Evolutionary conservation across 139 green algal genomes (phyloP).

Genomic region (Coccomyxa sp.): DNA sequence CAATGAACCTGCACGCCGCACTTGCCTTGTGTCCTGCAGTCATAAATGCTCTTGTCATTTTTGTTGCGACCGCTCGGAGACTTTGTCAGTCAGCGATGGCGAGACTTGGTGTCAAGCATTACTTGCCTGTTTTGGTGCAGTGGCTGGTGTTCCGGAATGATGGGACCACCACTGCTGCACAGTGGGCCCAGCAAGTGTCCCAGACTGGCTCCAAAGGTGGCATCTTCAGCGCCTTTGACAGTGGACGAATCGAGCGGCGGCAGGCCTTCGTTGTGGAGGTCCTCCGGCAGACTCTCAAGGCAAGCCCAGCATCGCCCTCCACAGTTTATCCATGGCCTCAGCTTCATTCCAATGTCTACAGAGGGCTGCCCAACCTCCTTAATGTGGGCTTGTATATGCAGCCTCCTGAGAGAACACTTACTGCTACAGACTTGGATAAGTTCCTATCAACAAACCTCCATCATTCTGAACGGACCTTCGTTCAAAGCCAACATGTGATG

Average conservation of each 20-base stretch:
- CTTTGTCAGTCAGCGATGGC: not conserved
- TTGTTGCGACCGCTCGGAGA: not conserved
- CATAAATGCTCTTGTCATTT: not conserved
- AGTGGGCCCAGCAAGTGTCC: slow-evolving; percentile 12
- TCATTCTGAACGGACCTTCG: too few species aligned
- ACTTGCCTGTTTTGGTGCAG: slow-evolving; percentile 6
- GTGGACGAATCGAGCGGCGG: slow-evolving; percentile 8
- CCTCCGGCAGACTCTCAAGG: slow-evolving; percentile 18
- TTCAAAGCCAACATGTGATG: too few species aligned
- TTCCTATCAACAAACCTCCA: too few species aligned
- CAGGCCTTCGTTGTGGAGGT: slow-evolving; percentile 24
- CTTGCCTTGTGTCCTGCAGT: not conserved
- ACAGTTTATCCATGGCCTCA: too few species aligned
- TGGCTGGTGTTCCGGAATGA: slow-evolving; percentile 42
- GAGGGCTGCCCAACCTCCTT: too few species aligned
- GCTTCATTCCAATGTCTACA: too few species aligned
- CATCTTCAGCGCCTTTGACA: not conserved
- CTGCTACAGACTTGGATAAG: too few species aligned
- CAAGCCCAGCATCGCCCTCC: not conserved
- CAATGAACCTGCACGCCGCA: not conserved
- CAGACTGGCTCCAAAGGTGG: slow-evolving; percentile 9
- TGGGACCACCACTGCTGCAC: slow-evolving; percentile 13
- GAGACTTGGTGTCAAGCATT: not conserved
- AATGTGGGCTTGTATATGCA: too few species aligned
- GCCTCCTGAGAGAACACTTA: too few species aligned